Evolutionary conservation across 495 filamentous ascomycete species (phyloP).

Genomic region (Penicillium canariense): DNA sequence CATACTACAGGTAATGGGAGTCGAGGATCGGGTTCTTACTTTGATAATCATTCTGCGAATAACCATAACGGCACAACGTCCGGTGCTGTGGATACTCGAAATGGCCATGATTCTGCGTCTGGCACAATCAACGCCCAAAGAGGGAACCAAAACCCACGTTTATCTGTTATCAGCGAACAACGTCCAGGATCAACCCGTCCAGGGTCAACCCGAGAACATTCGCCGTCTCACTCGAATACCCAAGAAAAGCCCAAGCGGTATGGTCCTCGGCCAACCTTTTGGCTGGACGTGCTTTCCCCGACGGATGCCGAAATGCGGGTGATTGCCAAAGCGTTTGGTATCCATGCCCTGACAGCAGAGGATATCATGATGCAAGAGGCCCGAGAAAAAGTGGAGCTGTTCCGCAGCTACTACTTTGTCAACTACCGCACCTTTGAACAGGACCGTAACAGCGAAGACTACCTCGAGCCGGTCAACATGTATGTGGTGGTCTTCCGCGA

Average conservation of each 20-base stretch:
- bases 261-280: conserved; percentile 89
- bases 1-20: conserved; percentile 5
- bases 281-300: conserved; percentile 88
- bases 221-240: conserved; percentile 23
- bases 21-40: background rate
- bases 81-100: background rate
- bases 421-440: conserved; percentile 98
- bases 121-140: conserved; percentile 6
- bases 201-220: conserved; percentile 26
- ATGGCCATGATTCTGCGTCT: conserved; percentile 3
- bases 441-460: conserved; percentile 80
- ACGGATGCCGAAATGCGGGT: conserved; percentile 92
- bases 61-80: conserved; percentile 3
- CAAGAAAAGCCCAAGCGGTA: conserved; percentile 60
- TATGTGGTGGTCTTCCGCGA: conserved; percentile 97
- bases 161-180: conserved; percentile 38
- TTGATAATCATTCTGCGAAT: background rate
- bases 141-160: conserved; percentile 17
- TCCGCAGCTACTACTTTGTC: conserved; percentile 95
- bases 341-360: conserved; percentile 91
- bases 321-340: conserved; percentile 86
- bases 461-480: conserved; percentile 94
- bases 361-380: conserved; percentile 97
- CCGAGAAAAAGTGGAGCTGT: conserved; percentile 96
- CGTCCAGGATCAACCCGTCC: conserved; percentile 27